Base-by-base conservation (phyloP, 306 rosid genomes). In the Neltuma alba region DNA sequence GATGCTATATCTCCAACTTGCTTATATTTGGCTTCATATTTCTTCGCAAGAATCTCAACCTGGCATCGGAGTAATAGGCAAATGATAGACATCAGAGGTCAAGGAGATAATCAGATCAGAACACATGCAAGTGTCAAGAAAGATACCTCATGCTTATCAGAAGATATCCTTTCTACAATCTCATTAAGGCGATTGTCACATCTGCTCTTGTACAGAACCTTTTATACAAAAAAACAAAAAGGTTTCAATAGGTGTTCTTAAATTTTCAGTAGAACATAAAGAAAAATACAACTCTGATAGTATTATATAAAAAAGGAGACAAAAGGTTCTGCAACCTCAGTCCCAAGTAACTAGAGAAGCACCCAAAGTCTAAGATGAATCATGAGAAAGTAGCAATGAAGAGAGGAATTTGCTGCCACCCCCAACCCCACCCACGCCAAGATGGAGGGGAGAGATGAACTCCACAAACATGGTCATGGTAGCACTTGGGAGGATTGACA, bases 121-220 rank as follows among this genome's bases (percentile, higher is more conserved):
- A 81, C 34, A 85, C 72, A 47, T 18, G 70, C 63, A 81, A 80
- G 34, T 81, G 77, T 67, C 70, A 80, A 87, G 85, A 73, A 71
- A 40, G 63, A 82, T 90, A 96, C 99, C 97, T 93, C 98, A 6
- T 78, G 96, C 77, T 82, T 91, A 78, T 93, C 99, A 36, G 92
- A 78, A 41, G 90, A 88, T 77, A 88, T 85, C 82, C 98, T 89
- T 86, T 93, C 98, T 64, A 88, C 79, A 48, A 93, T 83, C 94
- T 96, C 99, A 55, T 96, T 96, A 60, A 96, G 87, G 63, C 96
- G 91, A 72, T 90, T 93, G 90, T 93, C 99, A 83, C 99, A 96
- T 87, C 98, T 91, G 86, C 99, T 96, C 88, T 96, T 96, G 91
- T 93, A 93, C 68, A 96, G 86, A 78, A 96, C 92, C 99, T 96